Base-by-base conservation (phyloP, 1,284 basidiomycete species). In the Puccinia horiana region DNA sequence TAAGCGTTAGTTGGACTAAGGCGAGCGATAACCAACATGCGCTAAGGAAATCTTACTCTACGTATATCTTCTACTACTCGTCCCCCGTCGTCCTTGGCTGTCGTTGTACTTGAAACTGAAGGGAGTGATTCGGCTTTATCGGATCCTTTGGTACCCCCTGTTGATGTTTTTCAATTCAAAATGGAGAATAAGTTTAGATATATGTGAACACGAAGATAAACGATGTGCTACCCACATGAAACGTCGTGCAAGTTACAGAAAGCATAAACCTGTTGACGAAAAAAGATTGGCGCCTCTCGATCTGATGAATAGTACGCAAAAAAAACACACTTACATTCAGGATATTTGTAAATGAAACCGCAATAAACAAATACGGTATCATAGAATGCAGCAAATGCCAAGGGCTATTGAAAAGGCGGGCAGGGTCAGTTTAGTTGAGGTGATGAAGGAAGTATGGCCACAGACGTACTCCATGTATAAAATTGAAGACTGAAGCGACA, bases 81-180 rank as follows among this genome's bases (percentile, higher is more conserved):
- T 94, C 92, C 8, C 92, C 91, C 14, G 89, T 92, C 87, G 94
- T 93, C 81, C 85, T 86, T 83, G 84, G 85, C 72, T 2, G 88
- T 87, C 87, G 94, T 94, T 84, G 91, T 93, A 67, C 92, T 95
- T 16, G 91, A 93, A 70, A 97, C 92, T 0, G 94, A 93, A 0
- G 96, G 96, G n/a, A 98, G 89, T 0, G 93, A 93, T 85, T 98
- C 96, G 0, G 92, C 95, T 87, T 96, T 96, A 88, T 98, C 96
- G 82, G 93, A 94, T 76, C 96, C 96, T 88, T 96, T 96, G 23
- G 95, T 97, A 88, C 95, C 94, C 95, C 94, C 95, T 47, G 73
- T 12, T 67, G 26, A 42, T 40, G 35, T n/a, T 4, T 3, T 42
- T 2, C 9, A 42, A 54, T 0, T 23, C 23, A 40, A n/a, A n/a